Percentiles rank a stretch among this genome's conserved stretches.
Conservation (phyloP, 768 basidiomycete genomes). For the Auricularia cornea region DNA sequence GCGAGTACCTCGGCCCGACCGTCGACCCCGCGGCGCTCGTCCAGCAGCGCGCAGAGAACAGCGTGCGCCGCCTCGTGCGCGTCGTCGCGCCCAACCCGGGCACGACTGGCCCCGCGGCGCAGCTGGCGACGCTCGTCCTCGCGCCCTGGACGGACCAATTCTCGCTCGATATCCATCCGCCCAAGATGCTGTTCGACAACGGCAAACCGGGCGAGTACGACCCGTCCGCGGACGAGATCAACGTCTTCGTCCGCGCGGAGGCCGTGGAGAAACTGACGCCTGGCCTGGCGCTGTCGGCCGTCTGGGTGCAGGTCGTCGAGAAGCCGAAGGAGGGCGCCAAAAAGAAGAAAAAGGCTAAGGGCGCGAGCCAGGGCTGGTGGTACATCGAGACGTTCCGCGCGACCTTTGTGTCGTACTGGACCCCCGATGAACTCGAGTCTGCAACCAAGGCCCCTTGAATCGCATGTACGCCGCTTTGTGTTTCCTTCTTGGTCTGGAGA, state of each 20-base stretch:
- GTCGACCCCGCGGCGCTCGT: constrained; percentile 53
- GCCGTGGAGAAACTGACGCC: constrained; percentile 33
- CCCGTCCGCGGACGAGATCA: constrained; percentile 45
- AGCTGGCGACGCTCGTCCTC: constrained; percentile 43
- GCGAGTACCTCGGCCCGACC: constrained; percentile 45
- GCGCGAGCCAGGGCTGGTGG: background rate
- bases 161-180: constrained; percentile 7
- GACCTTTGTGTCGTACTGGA: background rate
- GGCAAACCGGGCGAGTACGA: constrained; percentile 28
- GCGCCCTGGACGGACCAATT: constrained; percentile 44
- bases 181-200: constrained; percentile 16
- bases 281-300: constrained; percentile 55
- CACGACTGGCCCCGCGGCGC: constrained; percentile 39
- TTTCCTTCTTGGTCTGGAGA: too few relatives aligned
- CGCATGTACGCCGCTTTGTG: too few relatives aligned
- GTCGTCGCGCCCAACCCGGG: constrained; percentile 36
- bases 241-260: constrained; percentile 43
- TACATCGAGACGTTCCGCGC: background rate
- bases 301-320: constrained; percentile 57
- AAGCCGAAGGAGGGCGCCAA: background rate
- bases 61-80: constrained; percentile 48
- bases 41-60: constrained; percentile 57
- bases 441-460: too few relatives aligned
- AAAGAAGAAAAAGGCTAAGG: background rate
- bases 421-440: background rate